Base-by-base conservation (phyloP, 208 protist genomes). In the Leishmania major region DNA sequence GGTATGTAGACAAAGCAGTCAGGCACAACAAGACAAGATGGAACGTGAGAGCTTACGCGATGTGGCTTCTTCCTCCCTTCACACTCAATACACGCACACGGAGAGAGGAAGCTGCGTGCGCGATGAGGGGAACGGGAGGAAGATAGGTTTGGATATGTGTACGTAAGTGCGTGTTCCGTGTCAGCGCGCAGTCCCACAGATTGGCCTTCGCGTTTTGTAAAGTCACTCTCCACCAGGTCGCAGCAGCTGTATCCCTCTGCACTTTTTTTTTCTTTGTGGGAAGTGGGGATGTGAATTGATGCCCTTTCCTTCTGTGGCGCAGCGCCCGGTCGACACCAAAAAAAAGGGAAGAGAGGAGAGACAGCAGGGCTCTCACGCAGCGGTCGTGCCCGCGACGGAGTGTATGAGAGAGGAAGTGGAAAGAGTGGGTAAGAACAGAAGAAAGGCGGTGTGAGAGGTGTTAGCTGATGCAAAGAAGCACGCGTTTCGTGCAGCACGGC, bases 281-380 rank as follows among this genome's bases (percentile, higher is more conserved):
- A 31, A 17, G 6, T 8, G 40, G 2, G 67, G 40, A 22, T 47
- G 43, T 78, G n/a, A n/a, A 57, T 75, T 40, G 62, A 69, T 35
- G 31, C 13, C 62, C 15, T 31, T 8, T 4, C 62, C 62, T 40
- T 69, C 62, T 37, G 19, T 40, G 31, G 5, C 62, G 31, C 62
- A 3, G 62, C 31, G 31, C 28, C 22, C 31, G 31, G 45, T 25
- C 22, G 11, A 40, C 25, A 62, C 35, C 17, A 66, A 82, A 83
- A 70, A 77, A 28, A 57, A 83, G 40, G 74, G 83, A 85, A 28
- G 77, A 86, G 59, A 60, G 83, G 47, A n/a, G 81, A 87, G 74
- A 49, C 15, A 43, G 19, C 77, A 47, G 74, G 59, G 45, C 31
- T 40, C 28, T 47, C 67, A 47, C 67, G 43, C 17, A 72, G 22